Base-by-base conservation (phyloP, 257 asterid species). In the Rhazya stricta region DNA sequence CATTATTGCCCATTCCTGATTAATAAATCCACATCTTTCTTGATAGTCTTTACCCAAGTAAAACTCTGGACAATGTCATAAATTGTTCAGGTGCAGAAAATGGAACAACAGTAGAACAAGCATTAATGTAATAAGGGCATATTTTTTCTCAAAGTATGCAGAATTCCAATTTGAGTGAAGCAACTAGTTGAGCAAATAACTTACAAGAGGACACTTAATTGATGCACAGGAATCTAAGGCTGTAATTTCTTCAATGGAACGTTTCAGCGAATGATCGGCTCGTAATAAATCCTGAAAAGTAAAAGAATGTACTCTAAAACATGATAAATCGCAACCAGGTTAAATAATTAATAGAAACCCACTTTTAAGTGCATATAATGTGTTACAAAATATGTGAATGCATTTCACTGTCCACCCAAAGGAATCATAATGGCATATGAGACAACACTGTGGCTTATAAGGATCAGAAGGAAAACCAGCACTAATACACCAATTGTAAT, bases 181-280 rank as follows among this genome's bases (percentile, higher is more conserved):
- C 30, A 41, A 62, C 25, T 68, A 3, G 19, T 67, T 23, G 13
- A n/a, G 7, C n/a, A 67, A 45, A 79, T 69, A 80, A 83, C 96
- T 90, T 81, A 92, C 99, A 78, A 94, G 92, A 73, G 97, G 94
- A 42, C 97, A 87, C 76, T 83, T 92, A 73, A 94, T 89, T 74
- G 89, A 78, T 73, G 97, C 88, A 86, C 53, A 83, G 34, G 96
- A 85, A 81, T 89, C 91, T 65, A 90, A 76, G 69, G 85, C 85
- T 72, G 86, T 88, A 87, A 87, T 74, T 21, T 94, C 99, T 80
- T 87, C 97, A 79, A 60, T 63, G 46, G 91, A 77, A 72, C 96
- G 93, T 78, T 85, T 81, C 77, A 89, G 86, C 41, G 99, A 90
- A 84, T 88, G 79, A 87, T 92, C 96, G 51, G 89, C 87, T 62